These are phyloP conservation scores for Calonectria naviculata DNA, from an alignment of 2,329 filamentous ascomycete genomes.

Conservation along the genomic window DNA sequence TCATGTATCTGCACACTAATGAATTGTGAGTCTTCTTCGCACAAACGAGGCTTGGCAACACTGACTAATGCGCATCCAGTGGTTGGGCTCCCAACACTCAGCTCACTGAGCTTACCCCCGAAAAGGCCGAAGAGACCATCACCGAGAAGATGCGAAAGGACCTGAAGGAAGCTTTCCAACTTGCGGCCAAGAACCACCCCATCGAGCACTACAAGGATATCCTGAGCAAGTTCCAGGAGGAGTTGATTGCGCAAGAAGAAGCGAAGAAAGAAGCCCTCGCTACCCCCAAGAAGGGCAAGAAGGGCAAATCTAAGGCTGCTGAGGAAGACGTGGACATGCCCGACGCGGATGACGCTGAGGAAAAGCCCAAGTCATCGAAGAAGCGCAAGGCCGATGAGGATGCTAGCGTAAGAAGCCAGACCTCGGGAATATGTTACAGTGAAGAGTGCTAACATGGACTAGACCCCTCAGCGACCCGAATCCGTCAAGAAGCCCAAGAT, in stretches of 20 bases:
- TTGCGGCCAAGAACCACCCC: conserved; percentile 82
- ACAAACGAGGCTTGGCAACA: neutral
- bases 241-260: conserved; percentile 66
- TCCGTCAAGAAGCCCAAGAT: conserved; percentile 77
- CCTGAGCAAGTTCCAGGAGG: conserved; percentile 76
- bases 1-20: conserved; percentile 96
- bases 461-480: conserved; percentile 69
- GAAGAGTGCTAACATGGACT: conserved; percentile 26
- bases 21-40: conserved; percentile 82
- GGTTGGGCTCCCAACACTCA: conserved; percentile 92
- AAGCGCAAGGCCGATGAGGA: conserved; percentile 92
- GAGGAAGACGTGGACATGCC: conserved; percentile 72
- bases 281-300: conserved; percentile 55
- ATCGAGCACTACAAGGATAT: conserved; percentile 87
- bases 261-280: conserved; percentile 56
- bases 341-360: conserved; percentile 65
- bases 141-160: conserved; percentile 85
- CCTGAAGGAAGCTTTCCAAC: conserved; percentile 80
- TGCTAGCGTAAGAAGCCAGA: conserved; percentile 55
- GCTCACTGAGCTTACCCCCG: conserved; percentile 80
- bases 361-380: conserved; percentile 74
- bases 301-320: conserved; percentile 61
- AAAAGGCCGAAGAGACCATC: conserved; percentile 74
- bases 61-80: conserved; percentile 58
- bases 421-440: neutral